Conservation (phyloP, 177 flowering plant species). For the Telopea speciosissima region DNA sequence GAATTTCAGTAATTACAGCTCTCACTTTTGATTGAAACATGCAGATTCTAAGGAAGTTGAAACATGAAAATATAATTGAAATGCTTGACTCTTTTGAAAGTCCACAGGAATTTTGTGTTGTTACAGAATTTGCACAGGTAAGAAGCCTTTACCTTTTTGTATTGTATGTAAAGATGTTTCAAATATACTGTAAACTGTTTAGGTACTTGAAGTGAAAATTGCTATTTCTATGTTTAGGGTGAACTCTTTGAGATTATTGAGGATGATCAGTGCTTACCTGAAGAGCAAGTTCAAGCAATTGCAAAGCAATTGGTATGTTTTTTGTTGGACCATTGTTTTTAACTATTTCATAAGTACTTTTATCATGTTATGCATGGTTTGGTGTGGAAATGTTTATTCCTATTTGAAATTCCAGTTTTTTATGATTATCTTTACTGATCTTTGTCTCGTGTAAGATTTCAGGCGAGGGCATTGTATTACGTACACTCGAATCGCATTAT, state of each 20-base stretch:
- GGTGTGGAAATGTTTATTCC: background rate
- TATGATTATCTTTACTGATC: background rate
- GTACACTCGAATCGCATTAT: slow-evolving; percentile 94
- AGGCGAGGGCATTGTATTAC: slow-evolving; percentile 94
- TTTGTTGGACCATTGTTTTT: background rate
- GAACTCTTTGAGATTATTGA: slow-evolving; percentile 95
- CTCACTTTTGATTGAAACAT: slow-evolving; percentile 4
- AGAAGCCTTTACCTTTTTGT: background rate
- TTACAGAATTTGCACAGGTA: slow-evolving; percentile 96
- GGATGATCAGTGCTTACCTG: slow-evolving; percentile 95
- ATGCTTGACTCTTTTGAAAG: slow-evolving; percentile 96
- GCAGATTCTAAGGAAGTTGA: slow-evolving; percentile 85
- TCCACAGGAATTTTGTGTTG: slow-evolving; percentile 93
- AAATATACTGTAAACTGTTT: too few relatives aligned
- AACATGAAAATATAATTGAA: slow-evolving; percentile 90
- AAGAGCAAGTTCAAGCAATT: slow-evolving; percentile 95
- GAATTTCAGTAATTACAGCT: too few relatives aligned
- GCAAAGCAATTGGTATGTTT: slow-evolving; percentile 86
- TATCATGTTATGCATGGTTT: background rate
- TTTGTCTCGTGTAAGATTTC: slow-evolving; percentile 13
- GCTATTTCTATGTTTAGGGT: slow-evolving; percentile 46
- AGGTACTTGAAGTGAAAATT: slow-evolving; percentile 1
- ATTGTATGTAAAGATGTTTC: too few relatives aligned
- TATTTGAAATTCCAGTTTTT: background rate
- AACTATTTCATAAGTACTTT: slow-evolving; percentile 2